Evolutionary conservation across 371 early-diverging fungal genomes (phyloP).

Genomic region (Blakeslea trispora): DNA sequence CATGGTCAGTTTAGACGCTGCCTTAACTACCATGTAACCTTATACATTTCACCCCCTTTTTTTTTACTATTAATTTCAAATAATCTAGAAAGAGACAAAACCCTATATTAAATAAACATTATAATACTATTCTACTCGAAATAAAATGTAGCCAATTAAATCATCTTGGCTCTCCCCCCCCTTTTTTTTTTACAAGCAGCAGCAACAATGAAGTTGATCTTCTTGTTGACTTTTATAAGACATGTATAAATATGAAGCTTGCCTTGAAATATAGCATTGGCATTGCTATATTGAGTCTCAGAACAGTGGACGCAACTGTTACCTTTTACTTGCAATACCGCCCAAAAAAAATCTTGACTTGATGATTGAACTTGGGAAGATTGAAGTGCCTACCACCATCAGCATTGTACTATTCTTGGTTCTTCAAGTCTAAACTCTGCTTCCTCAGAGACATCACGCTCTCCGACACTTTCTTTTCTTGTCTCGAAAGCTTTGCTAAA

Average conservation of each 20-base stretch:
- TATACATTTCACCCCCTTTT: background rate
- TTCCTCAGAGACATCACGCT: background rate
- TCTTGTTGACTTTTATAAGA: background rate
- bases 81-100: no score
- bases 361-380: no score
- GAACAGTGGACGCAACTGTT: background rate
- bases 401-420: background rate
- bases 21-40: conserved; percentile 22
- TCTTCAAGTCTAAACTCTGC: background rate
- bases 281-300: background rate
- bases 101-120: no score
- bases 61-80: background rate
- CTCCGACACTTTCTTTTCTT: background rate
- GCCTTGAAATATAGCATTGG: background rate
- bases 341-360: no score
- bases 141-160: no score
- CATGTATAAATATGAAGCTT: background rate
- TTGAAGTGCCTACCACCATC: background rate
- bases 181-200: background rate
- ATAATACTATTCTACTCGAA: no score
- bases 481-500: background rate
- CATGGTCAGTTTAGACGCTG: conserved; percentile 37
- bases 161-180: no score
- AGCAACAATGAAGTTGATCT: background rate
- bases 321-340: background rate